Conservation (phyloP, 2,329 filamentous ascomycete genomes). For the Sporothrix dimorphospora region DNA sequence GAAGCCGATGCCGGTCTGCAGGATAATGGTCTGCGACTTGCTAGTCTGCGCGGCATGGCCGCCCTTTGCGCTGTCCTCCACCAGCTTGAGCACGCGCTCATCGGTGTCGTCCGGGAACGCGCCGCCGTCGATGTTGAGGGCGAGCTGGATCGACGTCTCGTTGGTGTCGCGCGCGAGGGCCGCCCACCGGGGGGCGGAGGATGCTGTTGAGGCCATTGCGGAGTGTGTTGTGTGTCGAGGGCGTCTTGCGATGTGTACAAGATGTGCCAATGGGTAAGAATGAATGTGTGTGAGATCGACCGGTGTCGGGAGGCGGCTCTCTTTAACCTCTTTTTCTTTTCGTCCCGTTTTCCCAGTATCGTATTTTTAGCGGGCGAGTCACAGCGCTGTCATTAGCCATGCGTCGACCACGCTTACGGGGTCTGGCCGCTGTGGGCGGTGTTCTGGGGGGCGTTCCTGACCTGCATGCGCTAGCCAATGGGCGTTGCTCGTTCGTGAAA, state of each 20-base stretch:
- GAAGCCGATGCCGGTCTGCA: constrained; percentile 95
- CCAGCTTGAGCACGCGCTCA: constrained; percentile 52
- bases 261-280: not conserved
- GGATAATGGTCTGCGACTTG: constrained; percentile 79
- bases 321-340: not conserved
- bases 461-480: constrained; percentile 21
- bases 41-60: constrained; percentile 84
- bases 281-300: not conserved
- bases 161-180: constrained; percentile 89
- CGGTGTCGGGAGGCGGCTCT: not conserved
- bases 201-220: constrained; percentile 37
- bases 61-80: constrained; percentile 49
- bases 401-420: not conserved
- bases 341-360: not conserved
- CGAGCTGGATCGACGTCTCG: constrained; percentile 95
- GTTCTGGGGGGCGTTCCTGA: not conserved
- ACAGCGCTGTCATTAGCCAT: constrained; percentile 30
- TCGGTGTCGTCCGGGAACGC: constrained; percentile 67
- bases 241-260: not conserved
- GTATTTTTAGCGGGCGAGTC: constrained; percentile 29
- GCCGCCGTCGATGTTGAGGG: constrained; percentile 86
- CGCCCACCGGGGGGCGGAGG: constrained; percentile 63
- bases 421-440: no score
- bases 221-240: not conserved
- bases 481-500: not conserved